A percentile compares a stretch with the other conserved stretches of the same genome.
These are phyloP conservation scores for Starmerella sirachaensis DNA, from an alignment of 805 yeast species.

Conservation along the genomic window DNA sequence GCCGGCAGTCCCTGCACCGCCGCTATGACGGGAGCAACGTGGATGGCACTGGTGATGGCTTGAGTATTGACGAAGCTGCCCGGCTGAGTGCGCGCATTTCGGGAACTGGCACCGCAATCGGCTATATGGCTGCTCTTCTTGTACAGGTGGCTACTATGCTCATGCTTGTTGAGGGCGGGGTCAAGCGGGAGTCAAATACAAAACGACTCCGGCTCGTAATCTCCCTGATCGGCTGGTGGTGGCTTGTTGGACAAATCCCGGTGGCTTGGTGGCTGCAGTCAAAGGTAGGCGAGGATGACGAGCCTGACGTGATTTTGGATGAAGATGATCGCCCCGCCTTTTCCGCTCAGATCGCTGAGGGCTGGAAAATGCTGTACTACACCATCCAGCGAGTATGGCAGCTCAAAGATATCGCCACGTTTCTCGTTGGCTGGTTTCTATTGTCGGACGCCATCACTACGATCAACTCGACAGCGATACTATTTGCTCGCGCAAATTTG, in stretches of 20 bases:
- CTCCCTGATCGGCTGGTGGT: constrained; percentile 60
- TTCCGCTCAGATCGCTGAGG: constrained; percentile 27
- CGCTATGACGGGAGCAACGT: too few relatives aligned
- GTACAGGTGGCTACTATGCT: constrained; percentile 53
- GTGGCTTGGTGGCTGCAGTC: constrained; percentile 38
- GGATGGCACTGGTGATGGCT: background rate
- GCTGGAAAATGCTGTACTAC: constrained; percentile 47
- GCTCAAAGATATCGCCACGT: constrained; percentile 53
- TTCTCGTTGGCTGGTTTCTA: constrained; percentile 63
- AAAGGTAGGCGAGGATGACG: constrained; percentile 7
- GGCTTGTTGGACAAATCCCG: constrained; percentile 62
- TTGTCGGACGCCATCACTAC: constrained; percentile 67
- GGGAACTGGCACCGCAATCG: constrained; percentile 60
- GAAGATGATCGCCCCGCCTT: constrained; percentile 1
- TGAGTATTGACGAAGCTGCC: constrained; percentile 9
- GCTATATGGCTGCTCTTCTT: constrained; percentile 55
- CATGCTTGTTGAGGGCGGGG: constrained; percentile 31
- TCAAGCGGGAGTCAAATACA: constrained; percentile 20
- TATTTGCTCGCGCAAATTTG: constrained; percentile 61
- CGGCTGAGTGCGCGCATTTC: constrained; percentile 20
- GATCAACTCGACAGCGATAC: constrained; percentile 64
- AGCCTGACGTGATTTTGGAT: background rate
- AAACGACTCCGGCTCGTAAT: constrained; percentile 36
- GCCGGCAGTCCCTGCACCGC: too few relatives aligned
- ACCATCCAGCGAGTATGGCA: constrained; percentile 50